Base-by-base conservation (phyloP, 2,329 filamentous ascomycete genomes). In the Pseudogymnoascus sp. region DNA sequence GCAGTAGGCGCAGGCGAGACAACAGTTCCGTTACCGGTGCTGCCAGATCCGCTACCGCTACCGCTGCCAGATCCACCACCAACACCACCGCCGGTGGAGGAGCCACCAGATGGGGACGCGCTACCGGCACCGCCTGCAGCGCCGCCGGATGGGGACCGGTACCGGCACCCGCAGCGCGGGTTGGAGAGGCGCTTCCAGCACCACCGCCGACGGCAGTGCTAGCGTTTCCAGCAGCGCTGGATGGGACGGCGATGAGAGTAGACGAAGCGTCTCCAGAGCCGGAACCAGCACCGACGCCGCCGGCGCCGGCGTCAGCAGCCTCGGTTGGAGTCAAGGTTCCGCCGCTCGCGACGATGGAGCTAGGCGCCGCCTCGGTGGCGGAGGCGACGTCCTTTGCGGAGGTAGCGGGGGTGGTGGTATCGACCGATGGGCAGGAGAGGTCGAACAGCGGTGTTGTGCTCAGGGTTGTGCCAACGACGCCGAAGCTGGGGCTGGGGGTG, bases 401-500 rank as follows among this genome's bases (percentile, higher is more conserved):
- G 58, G 33, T 38, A 23, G 55, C 6, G 4, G 58, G 12, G n/a
- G 55, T 28, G 11, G 28, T 14, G 9, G 52, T 6, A 18, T 37
- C 33, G n/a, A 12, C 12, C 3, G 11, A n/a, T 31, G 74, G 73
- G 78, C 86, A 90, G 49, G 81, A 82, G 61, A 89, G 81, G 71
- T 89, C 83, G 71, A 81, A 89, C 35, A 88, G 76, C 23, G 87
- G 85, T 55, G 76, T 83, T 69, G 75, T 69, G 63, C 68, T 77
- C 66, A 87, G 73, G 52, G 77, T 73, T 61, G 77, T 77, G 65
- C 84, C 84, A 62, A 90, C 78, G 67, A 93, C 77, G 62, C 89
- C 89, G 69, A 93, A 93, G 72, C 83, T 86, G 43, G 88, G 88
- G 76, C 78, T 83, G 35, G 87, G 85, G 3, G 81, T 81, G 59